phyloP scores from a whole-genome alignment of 2,329 filamentous ascomycete genomes.

The Monosporascus sp. region DNA sequence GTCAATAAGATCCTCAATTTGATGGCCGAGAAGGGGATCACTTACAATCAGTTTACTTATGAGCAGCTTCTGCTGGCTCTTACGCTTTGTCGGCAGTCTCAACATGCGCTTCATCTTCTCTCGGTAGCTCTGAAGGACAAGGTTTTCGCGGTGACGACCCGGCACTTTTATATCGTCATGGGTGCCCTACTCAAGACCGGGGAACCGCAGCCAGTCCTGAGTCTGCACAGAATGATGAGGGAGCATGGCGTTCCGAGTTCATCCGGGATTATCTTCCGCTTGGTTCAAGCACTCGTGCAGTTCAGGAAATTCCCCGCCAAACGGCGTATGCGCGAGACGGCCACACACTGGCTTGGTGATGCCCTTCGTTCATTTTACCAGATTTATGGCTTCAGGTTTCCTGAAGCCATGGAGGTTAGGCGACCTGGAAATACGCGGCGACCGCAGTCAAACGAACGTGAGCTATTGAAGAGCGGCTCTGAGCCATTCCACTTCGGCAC shows the following conservation, averaged over 20 bases:
- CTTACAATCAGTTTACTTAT: slow-evolving; percentile 47
- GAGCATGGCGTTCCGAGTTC: slow-evolving; percentile 36
- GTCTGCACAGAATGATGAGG: slow-evolving; percentile 39
- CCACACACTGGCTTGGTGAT: slow-evolving; percentile 24
- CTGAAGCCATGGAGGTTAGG: neutral
- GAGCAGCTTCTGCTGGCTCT: slow-evolving; percentile 44
- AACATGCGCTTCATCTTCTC: slow-evolving; percentile 45
- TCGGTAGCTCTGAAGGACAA: slow-evolving; percentile 37
- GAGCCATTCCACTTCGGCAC: slow-evolving; percentile 33
- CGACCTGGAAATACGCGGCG: neutral
- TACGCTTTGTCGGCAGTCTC: slow-evolving; percentile 42
- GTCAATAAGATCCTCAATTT: slow-evolving; percentile 42
- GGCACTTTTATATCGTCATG: slow-evolving; percentile 52
- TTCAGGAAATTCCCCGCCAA: slow-evolving; percentile 26
- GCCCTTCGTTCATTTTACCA: slow-evolving; percentile 31
- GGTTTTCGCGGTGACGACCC: slow-evolving; percentile 39
- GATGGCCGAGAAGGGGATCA: slow-evolving; percentile 43
- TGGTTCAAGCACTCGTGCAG: slow-evolving; percentile 36
- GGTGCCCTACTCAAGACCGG: slow-evolving; percentile 41
- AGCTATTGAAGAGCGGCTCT: slow-evolving; percentile 12
- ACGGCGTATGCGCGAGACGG: slow-evolving; percentile 10
- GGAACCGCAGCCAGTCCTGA: slow-evolving; percentile 37
- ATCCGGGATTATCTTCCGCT: slow-evolving; percentile 36
- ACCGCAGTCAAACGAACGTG: neutral
- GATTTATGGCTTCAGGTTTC: slow-evolving; percentile 18